Percentiles rank a stretch among this genome's conserved stretches.
phyloP scores from a whole-genome alignment of 371 early-diverging fungal species.

The Mortierella sp. region DNA sequence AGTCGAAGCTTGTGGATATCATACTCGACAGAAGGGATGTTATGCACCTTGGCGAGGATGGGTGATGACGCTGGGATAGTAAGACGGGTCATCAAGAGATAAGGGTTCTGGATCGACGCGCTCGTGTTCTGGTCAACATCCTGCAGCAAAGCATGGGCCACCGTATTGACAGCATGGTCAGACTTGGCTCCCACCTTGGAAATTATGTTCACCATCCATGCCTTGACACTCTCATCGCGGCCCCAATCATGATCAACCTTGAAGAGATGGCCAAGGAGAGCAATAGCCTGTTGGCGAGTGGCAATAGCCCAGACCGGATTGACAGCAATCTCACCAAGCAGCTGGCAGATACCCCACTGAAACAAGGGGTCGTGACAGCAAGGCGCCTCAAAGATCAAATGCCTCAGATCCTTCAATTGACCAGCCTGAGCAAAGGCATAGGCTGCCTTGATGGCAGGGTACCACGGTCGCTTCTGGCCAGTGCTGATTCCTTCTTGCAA shows the following conservation, averaged over 20 bases:
- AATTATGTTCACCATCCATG: not conserved
- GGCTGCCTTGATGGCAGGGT: too few species aligned
- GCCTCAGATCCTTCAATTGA: not conserved
- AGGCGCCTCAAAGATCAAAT: not conserved
- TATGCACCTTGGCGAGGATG: too few species aligned
- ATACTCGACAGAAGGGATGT: too few species aligned
- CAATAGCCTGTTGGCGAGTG: conserved; percentile 3
- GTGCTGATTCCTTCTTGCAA: not conserved
- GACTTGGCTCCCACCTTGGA: not conserved
- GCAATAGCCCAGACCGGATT: not conserved
- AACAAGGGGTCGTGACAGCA: too few species aligned
- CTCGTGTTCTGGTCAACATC: not conserved
- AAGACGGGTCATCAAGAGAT: not conserved
- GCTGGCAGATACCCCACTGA: too few species aligned
- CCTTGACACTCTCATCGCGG: too few species aligned
- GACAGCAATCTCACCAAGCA: not conserved
- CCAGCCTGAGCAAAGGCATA: too few species aligned
- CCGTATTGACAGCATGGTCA: too few species aligned
- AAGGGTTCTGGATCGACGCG: not conserved
- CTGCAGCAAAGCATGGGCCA: not conserved
- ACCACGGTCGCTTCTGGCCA: not conserved
- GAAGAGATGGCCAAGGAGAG: not conserved
- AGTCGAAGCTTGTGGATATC: too few species aligned
- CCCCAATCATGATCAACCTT: conserved; percentile 1
- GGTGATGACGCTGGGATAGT: not conserved